phyloP scores from a whole-genome alignment of 805 yeast genomes.

The Brettanomyces custersianus region DNA sequence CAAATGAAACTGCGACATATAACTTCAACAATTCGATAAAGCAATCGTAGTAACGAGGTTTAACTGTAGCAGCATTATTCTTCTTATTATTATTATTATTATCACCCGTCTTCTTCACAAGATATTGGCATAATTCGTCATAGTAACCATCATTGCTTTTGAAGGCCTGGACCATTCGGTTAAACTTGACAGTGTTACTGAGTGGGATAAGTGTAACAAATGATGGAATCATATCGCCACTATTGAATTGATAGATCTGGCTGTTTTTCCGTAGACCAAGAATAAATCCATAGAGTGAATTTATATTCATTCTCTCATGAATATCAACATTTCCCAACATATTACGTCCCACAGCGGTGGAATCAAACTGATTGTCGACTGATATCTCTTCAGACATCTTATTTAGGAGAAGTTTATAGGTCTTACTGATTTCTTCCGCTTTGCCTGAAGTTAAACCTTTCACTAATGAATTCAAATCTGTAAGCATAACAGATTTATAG shows the following conservation, averaged over 20 bases:
- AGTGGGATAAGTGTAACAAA: slow-evolving; percentile 38
- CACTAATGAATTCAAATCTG: slow-evolving; percentile 24
- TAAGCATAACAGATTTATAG: slow-evolving; percentile 24
- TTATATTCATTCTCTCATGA: slow-evolving; percentile 13
- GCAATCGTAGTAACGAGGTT: slow-evolving; percentile 26
- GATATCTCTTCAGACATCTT: slow-evolving; percentile 11
- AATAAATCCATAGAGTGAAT: slow-evolving; percentile 34
- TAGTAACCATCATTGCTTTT: slow-evolving; percentile 19
- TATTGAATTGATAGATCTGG: slow-evolving; percentile 24
- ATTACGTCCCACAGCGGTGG: slow-evolving; percentile 19
- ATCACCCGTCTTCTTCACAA: slow-evolving; percentile 9
- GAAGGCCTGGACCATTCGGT: slow-evolving; percentile 21
- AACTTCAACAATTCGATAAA: slow-evolving; percentile 40
- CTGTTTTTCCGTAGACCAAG: slow-evolving; percentile 41
- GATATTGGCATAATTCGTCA: slow-evolving; percentile 16
- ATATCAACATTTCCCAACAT: slow-evolving; percentile 15
- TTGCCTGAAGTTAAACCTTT: slow-evolving; percentile 15
- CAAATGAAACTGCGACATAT: slow-evolving; percentile 46
- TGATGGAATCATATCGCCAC: slow-evolving; percentile 22
- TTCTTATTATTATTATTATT: no score
- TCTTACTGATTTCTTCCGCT: slow-evolving; percentile 13
- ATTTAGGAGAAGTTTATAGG: slow-evolving; percentile 19
- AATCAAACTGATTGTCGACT: slow-evolving; percentile 21
- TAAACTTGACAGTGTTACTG: slow-evolving; percentile 25
- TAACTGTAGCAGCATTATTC: background rate